A percentile compares a stretch with the other conserved stretches of the same genome.
Evolutionary conservation across 768 basidiomycete genomes (phyloP).

Genomic region (Rhodosporidiobolus sp.): DNA sequence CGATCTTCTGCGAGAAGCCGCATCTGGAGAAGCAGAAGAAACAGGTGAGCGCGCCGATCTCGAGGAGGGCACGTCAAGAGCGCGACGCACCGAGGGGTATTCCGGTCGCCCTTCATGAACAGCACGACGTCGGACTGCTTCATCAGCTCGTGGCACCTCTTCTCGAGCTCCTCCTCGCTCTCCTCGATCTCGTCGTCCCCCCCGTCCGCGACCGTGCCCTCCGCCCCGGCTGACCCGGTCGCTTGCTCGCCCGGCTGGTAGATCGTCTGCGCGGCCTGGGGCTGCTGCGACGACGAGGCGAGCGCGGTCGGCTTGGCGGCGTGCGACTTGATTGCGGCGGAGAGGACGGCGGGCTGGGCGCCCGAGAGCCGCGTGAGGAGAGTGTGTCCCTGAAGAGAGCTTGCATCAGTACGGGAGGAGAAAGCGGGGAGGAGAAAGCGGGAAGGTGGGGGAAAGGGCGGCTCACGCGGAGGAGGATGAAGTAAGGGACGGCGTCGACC

Average conservation of each 20-base stretch:
- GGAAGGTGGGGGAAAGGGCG: neutral
- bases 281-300: conserved; percentile 18
- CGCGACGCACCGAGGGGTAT: conserved; percentile 56
- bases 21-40: conserved; percentile 51
- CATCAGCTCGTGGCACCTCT: conserved; percentile 70
- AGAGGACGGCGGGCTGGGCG: conserved; percentile 68
- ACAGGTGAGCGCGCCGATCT: neutral
- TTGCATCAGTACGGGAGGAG: neutral
- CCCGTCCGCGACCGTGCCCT: conserved; percentile 26
- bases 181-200: conserved; percentile 47
- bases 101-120: conserved; percentile 87
- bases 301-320: conserved; percentile 46
- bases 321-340: conserved; percentile 62
- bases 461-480: conserved; percentile 73
- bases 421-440: neutral
- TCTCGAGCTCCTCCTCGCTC: conserved; percentile 64
- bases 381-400: conserved; percentile 69
- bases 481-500: conserved; percentile 80
- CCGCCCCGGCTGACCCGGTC: neutral
- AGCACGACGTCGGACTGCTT: conserved; percentile 67
- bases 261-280: conserved; percentile 18
- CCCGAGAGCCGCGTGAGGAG: conserved; percentile 75
- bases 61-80: neutral
- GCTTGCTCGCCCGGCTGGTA: conserved; percentile 22
- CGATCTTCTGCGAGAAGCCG: conserved; percentile 77